Percentiles rank a stretch among this genome's conserved stretches.
Evolutionary conservation across 2,329 filamentous ascomycete genomes (phyloP).

Genomic region (Ophiosphaerella korrae): DNA sequence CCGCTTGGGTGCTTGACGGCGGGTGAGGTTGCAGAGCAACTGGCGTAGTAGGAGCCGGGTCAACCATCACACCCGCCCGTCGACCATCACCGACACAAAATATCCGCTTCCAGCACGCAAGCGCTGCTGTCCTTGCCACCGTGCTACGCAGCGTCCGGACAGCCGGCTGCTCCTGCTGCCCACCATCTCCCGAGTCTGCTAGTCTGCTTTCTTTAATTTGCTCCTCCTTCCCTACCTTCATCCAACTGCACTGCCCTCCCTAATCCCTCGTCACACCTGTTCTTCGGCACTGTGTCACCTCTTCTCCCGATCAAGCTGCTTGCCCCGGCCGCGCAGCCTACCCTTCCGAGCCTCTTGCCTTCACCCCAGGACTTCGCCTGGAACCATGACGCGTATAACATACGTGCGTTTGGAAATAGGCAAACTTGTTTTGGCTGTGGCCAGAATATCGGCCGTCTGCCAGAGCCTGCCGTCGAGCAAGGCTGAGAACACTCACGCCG

Average conservation of each 20-base stretch:
- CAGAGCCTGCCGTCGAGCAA: no score
- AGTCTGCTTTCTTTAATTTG: no score
- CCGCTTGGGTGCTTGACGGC: slow-evolving; percentile 24
- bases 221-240: no score
- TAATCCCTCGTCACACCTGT: slow-evolving; percentile 4
- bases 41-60: slow-evolving; percentile 7
- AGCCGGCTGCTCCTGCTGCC: not conserved
- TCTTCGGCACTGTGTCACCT: slow-evolving; percentile 8
- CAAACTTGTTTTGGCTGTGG: no score
- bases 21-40: slow-evolving; percentile 30
- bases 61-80: not conserved
- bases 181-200: not conserved
- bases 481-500: no score
- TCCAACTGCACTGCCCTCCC: no score
- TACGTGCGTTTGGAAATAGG: no score
- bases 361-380: not conserved
- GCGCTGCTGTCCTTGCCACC: no score
- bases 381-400: not conserved
- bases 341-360: not conserved
- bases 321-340: not conserved
- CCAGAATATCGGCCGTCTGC: no score
- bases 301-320: slow-evolving; percentile 8
- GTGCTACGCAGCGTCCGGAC: not conserved
- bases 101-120: no score
- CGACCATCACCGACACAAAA: no score